Base-by-base conservation (phyloP, 495 filamentous ascomycete genomes). In the Podospora bellae-mahoneyi region DNA sequence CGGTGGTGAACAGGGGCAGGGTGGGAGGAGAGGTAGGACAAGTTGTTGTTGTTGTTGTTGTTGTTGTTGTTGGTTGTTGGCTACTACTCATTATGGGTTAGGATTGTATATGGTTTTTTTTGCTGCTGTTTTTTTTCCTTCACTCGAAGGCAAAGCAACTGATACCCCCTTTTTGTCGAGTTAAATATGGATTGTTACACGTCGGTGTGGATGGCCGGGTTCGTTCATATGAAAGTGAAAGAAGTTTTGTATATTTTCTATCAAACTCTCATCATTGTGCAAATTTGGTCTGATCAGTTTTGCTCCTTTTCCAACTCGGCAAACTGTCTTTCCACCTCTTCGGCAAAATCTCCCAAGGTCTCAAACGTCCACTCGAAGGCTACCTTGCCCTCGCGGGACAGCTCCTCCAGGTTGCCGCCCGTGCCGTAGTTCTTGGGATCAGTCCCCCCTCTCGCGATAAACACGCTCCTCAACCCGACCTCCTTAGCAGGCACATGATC, bases 401-500 rank as follows among this genome's bases (percentile, higher is more conserved):
- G 71, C 69, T 72, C 70, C 60, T 78, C 72, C 60, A 77, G 72
- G 58, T 79, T 72, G 1, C 81, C 81, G 0, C 81, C 80, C 13
- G 77, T 73, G 74, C 84, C 72, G 78, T 81, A 74, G 75, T 82
- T 59, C 71, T 80, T 68, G 69, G 80, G 23, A 76, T 76, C 28
- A 73, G 79, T 82, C 0, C 80, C 82, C 5, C 81, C 79, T 66
- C 92, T 77, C 71, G 83, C 85, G 74, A 96, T 93, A 90, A 90
- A 96, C 55, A 86, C 85, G 60, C 86, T 89, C 34, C 73, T 75
- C 62, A 95, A 72, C 23, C 88, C 89, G 58, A 88, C 69, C 77
- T 85, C 74, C 73, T 82, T 84, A 23, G 88, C 89, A 0, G 92
- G 88, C 4, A 86, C 81, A 79, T 94, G 91, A 77, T 94, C 92